Conservation (phyloP, 306 rosid genomes). For the Vigna angularis region DNA sequence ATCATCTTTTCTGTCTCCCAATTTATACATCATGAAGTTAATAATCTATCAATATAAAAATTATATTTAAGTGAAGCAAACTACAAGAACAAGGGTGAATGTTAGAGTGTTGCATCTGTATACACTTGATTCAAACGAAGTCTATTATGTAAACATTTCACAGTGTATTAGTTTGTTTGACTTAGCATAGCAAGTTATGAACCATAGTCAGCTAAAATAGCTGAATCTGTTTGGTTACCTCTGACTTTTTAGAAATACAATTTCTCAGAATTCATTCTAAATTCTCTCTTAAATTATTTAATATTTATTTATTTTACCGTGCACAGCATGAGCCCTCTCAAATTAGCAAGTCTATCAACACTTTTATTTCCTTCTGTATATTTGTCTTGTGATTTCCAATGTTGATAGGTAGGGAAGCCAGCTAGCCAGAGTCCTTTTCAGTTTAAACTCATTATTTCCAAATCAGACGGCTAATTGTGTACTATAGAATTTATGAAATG, state of each 20-base stretch:
- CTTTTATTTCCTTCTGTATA: too few relatives aligned
- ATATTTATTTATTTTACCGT: too few relatives aligned
- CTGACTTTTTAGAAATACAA: neutral
- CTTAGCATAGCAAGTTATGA: neutral
- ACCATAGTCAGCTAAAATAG: neutral
- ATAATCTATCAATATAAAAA: neutral
- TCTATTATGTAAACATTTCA: too few relatives aligned
- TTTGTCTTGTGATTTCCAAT: neutral
- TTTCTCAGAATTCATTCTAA: too few relatives aligned
- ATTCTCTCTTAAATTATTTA: too few relatives aligned
- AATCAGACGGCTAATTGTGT: neutral
- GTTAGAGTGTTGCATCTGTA: too few relatives aligned
- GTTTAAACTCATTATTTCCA: slow-evolving; percentile 16
- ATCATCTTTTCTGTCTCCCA: neutral
- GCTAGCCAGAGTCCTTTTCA: neutral
- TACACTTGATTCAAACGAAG: neutral
- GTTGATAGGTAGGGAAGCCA: neutral
- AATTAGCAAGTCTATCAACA: too few relatives aligned
- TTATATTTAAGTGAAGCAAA: neutral
- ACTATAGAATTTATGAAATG: neutral
- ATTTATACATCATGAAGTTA: neutral
- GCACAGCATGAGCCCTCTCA: too few relatives aligned
- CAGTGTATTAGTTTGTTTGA: neutral
- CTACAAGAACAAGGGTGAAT: neutral
- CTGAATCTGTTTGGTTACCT: too few relatives aligned